Evolutionary conservation across 768 basidiomycete species (phyloP).

Genomic region (Trichaptum fuscoviolaceum): DNA sequence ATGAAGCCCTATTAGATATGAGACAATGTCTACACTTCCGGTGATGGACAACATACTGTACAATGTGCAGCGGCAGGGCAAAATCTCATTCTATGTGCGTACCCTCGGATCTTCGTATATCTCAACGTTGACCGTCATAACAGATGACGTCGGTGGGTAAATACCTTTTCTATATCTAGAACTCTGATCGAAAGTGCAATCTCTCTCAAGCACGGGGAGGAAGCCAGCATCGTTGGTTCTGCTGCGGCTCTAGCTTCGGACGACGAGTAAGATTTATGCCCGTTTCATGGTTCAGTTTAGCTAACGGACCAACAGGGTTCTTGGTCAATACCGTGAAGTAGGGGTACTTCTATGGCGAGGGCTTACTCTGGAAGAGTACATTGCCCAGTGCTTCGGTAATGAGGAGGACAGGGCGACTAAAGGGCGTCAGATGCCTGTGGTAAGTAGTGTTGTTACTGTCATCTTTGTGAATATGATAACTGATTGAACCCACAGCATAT

Average conservation of each 20-base stretch:
- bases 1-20: conserved; percentile 43
- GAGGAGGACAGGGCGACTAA: conserved; percentile 74
- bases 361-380: conserved; percentile 70
- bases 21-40: conserved; percentile 75
- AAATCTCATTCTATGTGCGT: conserved; percentile 85
- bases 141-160: conserved; percentile 78
- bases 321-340: conserved; percentile 93
- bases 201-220: conserved; percentile 71
- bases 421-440: conserved; percentile 92
- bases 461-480: background rate
- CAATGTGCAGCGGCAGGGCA: conserved; percentile 91
- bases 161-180: background rate
- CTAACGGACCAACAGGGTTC: conserved; percentile 43
- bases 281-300: conserved; percentile 8
- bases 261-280: conserved; percentile 65
- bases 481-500: conserved; percentile 54
- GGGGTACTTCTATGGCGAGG: conserved; percentile 88
- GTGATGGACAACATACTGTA: conserved; percentile 84
- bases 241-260: conserved; percentile 78
- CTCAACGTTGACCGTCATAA: background rate
- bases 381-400: conserved; percentile 92
- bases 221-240: conserved; percentile 84
- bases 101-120: conserved; percentile 5
- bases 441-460: conserved; percentile 30
- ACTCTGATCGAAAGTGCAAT: conserved; percentile 9